Evolutionary conservation across 306 rosid genomes (phyloP).

Genomic region (Acacia melanoxylon): DNA sequence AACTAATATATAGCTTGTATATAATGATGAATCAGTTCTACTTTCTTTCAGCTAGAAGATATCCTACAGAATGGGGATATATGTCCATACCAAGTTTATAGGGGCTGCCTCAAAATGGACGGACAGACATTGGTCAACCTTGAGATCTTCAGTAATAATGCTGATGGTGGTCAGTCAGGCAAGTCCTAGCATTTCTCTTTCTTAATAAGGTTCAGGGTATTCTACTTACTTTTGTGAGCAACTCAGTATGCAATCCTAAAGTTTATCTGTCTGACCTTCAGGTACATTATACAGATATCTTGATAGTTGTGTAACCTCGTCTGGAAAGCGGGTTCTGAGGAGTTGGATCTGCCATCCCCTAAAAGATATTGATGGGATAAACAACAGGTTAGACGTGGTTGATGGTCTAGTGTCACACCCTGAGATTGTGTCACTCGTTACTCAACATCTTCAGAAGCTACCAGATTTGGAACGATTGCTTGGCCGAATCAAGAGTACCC

Average conservation of each 20-base stretch:
- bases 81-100: conserved; percentile 77
- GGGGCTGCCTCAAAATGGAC: conserved; percentile 91
- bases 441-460: conserved; percentile 74
- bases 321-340: conserved; percentile 88
- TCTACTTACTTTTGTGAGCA: conserved; percentile 28
- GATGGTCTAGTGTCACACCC: conserved; percentile 59
- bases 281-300: conserved; percentile 87
- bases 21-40: conserved; percentile 17
- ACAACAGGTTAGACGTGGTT: conserved; percentile 77
- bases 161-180: conserved; percentile 85
- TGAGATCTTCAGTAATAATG: conserved; percentile 84
- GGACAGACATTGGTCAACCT: conserved; percentile 93
- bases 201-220: conserved; percentile 20
- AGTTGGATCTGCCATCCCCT: conserved; percentile 93
- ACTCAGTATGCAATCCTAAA: conserved; percentile 20
- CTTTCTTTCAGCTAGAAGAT: conserved; percentile 68
- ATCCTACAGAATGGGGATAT: conserved; percentile 73
- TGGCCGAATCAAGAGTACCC: conserved; percentile 75
- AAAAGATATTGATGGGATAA: conserved; percentile 68
- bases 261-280: conserved; percentile 39
- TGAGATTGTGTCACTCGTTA: conserved; percentile 56
- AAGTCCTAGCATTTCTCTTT: conserved; percentile 39
- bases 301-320: conserved; percentile 76
- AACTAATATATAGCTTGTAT: conserved; percentile 18
- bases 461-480: conserved; percentile 86